These are phyloP conservation scores for Geum urbanum DNA, from an alignment of 306 rosid genomes.

Conservation along the genomic window DNA sequence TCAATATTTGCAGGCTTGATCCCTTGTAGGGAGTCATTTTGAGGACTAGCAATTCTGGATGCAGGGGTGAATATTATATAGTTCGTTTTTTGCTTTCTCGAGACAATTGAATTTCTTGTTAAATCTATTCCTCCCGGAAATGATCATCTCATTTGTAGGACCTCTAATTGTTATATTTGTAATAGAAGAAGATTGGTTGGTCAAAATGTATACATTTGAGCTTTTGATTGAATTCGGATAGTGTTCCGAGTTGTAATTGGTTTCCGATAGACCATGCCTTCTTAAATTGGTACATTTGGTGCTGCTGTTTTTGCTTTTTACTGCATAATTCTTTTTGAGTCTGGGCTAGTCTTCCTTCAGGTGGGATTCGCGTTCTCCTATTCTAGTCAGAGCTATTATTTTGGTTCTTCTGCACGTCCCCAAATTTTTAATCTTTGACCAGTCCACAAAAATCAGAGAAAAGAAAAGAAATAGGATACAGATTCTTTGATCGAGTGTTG, in stretches of 20 bases:
- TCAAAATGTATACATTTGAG: conserved; percentile 46
- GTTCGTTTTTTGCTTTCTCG: conserved; percentile 38
- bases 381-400: no score
- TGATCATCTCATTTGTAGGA: conserved; percentile 38
- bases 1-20: conserved; percentile 52
- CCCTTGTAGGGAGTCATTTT: conserved; percentile 35
- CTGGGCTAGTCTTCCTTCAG: no score
- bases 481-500: no score
- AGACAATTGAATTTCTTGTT: conserved; percentile 47
- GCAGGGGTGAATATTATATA: conserved; percentile 95
- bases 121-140: conserved; percentile 25
- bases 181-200: conserved; percentile 49
- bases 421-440: background rate
- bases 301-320: background rate
- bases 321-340: background rate
- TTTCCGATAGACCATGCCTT: conserved; percentile 35
- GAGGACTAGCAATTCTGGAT: conserved; percentile 71
- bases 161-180: conserved; percentile 44
- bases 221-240: conserved; percentile 42
- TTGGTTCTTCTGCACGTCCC: no score
- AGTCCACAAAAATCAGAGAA: no score
- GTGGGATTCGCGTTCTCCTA: no score
- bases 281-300: background rate
- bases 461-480: no score
- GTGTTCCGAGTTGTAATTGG: conserved; percentile 48